These are phyloP conservation scores for Fusarium circinatum DNA, from an alignment of 2,329 filamentous ascomycete genomes.

Conservation along the genomic window DNA sequence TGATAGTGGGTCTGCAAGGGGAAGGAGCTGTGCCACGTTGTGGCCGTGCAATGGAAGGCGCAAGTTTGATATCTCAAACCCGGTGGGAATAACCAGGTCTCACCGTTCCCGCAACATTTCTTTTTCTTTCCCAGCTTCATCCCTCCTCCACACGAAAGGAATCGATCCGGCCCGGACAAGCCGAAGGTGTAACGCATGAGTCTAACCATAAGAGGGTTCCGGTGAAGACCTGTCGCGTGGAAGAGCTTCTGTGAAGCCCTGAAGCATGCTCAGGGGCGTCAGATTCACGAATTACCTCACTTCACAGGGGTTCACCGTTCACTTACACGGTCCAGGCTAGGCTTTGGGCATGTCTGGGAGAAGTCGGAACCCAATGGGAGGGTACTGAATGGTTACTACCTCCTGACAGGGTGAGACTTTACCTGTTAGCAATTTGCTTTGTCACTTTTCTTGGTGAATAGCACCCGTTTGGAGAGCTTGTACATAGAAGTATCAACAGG, in stretches of 20 bases:
- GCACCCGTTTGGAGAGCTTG: slow-evolving; percentile 18
- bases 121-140: neutral
- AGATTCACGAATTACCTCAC: slow-evolving; percentile 12
- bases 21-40: slow-evolving; percentile 20
- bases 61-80: neutral
- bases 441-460: slow-evolving; percentile 22
- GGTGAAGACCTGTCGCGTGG: slow-evolving; percentile 30
- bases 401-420: slow-evolving; percentile 45
- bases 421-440: slow-evolving; percentile 33
- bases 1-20: slow-evolving; percentile 30
- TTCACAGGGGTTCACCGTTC: slow-evolving; percentile 23
- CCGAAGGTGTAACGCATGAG: slow-evolving; percentile 38
- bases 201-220: slow-evolving; percentile 31
- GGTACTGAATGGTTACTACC: slow-evolving; percentile 23
- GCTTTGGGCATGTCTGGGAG: slow-evolving; percentile 20
- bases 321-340: slow-evolving; percentile 23
- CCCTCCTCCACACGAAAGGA: slow-evolving; percentile 4
- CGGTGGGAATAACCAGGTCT: slow-evolving; percentile 27
- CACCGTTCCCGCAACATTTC: slow-evolving; percentile 8
- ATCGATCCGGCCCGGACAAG: slow-evolving; percentile 28
- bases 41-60: slow-evolving; percentile 28
- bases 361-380: slow-evolving; percentile 30
- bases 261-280: slow-evolving; percentile 26
- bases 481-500: neutral
- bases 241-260: slow-evolving; percentile 14